These are phyloP conservation scores for Bassia scoparia DNA, from an alignment of 148 eudicot genomes.

Conservation along the genomic window DNA sequence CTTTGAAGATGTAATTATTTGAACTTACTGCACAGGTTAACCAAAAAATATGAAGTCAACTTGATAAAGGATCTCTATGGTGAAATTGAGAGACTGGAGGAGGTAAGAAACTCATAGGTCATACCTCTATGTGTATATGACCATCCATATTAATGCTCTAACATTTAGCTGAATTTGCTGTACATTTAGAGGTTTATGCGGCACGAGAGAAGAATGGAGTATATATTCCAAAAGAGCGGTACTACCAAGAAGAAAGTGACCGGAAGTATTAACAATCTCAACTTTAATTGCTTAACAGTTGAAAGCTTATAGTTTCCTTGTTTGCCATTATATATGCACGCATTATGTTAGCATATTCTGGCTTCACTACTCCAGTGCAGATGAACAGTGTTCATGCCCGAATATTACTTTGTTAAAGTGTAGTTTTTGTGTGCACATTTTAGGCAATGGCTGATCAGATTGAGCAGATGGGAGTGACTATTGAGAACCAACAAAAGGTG, in stretches of 20 bases:
- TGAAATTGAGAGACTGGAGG: slow-evolving; percentile 83
- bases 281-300: background rate
- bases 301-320: background rate
- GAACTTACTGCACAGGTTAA: slow-evolving; percentile 48
- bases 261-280: slow-evolving; percentile 42
- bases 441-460: slow-evolving; percentile 85
- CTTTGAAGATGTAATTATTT: slow-evolving; percentile 2
- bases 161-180: background rate
- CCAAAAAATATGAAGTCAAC: slow-evolving; percentile 94
- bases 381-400: background rate
- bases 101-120: slow-evolving; percentile 33
- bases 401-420: background rate
- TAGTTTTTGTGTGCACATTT: background rate
- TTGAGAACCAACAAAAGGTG: slow-evolving; percentile 70
- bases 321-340: background rate
- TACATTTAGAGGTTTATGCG: slow-evolving; percentile 73
- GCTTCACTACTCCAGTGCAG: background rate
- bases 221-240: slow-evolving; percentile 80
- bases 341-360: background rate
- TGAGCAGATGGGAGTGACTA: slow-evolving; percentile 65
- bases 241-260: slow-evolving; percentile 80
- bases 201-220: slow-evolving; percentile 83
- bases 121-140: background rate
- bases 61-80: slow-evolving; percentile 85
- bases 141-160: background rate